Percentiles rank a stretch among this genome's conserved stretches.
phyloP scores from a whole-genome alignment of 1,284 basidiomycete genomes.

The Phlebopus sp. region DNA sequence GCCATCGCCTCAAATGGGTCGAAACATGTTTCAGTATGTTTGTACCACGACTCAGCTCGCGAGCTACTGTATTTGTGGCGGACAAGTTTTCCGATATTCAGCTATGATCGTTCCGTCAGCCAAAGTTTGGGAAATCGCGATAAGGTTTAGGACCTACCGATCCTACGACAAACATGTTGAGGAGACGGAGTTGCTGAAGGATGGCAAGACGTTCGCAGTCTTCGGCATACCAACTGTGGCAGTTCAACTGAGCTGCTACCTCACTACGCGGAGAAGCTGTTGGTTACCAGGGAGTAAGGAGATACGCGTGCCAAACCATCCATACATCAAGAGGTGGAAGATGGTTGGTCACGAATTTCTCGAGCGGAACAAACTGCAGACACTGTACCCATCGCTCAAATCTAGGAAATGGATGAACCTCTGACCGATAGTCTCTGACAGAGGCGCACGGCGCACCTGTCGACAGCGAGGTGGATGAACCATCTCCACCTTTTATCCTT shows the following conservation, averaged over 20 bases:
- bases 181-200: slow-evolving; percentile 19
- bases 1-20: slow-evolving; percentile 36
- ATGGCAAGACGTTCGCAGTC: slow-evolving; percentile 35
- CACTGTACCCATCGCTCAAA: slow-evolving; percentile 35
- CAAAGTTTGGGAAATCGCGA: slow-evolving; percentile 1
- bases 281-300: slow-evolving; percentile 38
- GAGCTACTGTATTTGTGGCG: slow-evolving; percentile 18
- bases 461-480: slow-evolving; percentile 31
- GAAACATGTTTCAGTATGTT: slow-evolving; percentile 30
- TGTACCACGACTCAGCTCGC: slow-evolving; percentile 28
- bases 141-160: slow-evolving; percentile 13
- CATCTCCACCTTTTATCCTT: slow-evolving; percentile 28
- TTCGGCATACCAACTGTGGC: slow-evolving; percentile 37
- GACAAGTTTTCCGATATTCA: slow-evolving; percentile 22
- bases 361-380: slow-evolving; percentile 21
- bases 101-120: slow-evolving; percentile 16
- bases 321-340: slow-evolving; percentile 45
- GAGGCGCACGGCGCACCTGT: slow-evolving; percentile 20
- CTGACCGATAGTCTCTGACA: no score
- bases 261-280: background rate
- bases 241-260: background rate
- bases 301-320: slow-evolving; percentile 48
- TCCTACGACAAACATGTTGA: slow-evolving; percentile 24
- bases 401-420: slow-evolving; percentile 15
- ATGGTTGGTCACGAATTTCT: slow-evolving; percentile 27